Conservation (phyloP, 1,284 basidiomycete species). For the Ustilago cynodontis region DNA sequence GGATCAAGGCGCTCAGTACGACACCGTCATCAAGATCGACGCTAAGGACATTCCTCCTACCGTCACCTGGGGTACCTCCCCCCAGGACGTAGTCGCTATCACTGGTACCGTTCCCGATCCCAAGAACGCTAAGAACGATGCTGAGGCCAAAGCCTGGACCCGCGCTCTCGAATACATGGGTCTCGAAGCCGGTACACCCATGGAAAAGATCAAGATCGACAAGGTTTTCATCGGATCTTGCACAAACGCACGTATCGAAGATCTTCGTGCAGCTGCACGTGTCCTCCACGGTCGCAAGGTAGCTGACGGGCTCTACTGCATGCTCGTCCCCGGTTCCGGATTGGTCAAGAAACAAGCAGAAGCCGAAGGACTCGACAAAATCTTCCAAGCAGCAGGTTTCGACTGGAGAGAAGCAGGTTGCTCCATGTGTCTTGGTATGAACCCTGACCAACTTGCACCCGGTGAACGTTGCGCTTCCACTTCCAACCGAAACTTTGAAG, state of each 20-base stretch:
- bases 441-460: constrained; percentile 68
- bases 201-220: constrained; percentile 69
- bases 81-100: constrained; percentile 67
- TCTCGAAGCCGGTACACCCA: constrained; percentile 61
- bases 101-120: constrained; percentile 66
- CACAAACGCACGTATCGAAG: constrained; percentile 69
- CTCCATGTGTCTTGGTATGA: constrained; percentile 70
- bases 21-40: constrained; percentile 63
- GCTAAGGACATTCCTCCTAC: constrained; percentile 68
- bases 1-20: constrained; percentile 65
- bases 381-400: constrained; percentile 68
- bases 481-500: constrained; percentile 70
- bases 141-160: constrained; percentile 54
- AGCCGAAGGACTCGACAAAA: constrained; percentile 69
- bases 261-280: constrained; percentile 65
- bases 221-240: constrained; percentile 70
- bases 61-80: constrained; percentile 68
- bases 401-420: constrained; percentile 70
- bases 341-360: constrained; percentile 69
- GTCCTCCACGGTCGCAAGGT: constrained; percentile 66
- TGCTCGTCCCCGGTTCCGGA: constrained; percentile 69
- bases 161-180: constrained; percentile 69
- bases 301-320: constrained; percentile 62
- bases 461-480: constrained; percentile 69
- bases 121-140: constrained; percentile 58